Base-by-base conservation (phyloP, 352 stramenopile genomes). In the Phytophthora sojae region DNA sequence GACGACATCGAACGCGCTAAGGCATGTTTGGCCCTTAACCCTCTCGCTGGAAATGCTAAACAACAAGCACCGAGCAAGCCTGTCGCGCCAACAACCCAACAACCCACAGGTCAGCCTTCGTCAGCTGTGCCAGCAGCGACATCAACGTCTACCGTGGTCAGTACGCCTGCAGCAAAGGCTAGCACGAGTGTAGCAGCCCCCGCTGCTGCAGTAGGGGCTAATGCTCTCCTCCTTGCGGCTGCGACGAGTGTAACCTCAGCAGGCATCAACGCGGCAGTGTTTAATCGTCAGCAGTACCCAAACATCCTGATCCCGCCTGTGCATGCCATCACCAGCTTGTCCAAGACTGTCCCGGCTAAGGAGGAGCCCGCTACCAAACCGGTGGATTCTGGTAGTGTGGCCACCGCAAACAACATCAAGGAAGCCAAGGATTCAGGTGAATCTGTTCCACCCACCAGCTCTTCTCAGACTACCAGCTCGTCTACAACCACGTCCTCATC, bases 1-100 rank as follows among this genome's bases (percentile, higher is more conserved):
- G 88, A 94, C n/a, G 86, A 92, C 37, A 89, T 93, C 23, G 85
- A 94, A 54, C 75, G 78, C 23, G 77, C 80, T 12, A 95, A 90
- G 53, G 74, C 75, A 14, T 86, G 73, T n/a, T 81, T 91, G 37
- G 69, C 79, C 9, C 69, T 84, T 12, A 77, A 61, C 19, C 60
- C 79, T 42, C 61, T 66, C 23, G 56, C 61, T 30, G 59, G 55
- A 44, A 78, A 61, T 60, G 52, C 55, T 19, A 42, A 71, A 21
- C 65, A 73, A 12, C 61, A 67, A 59, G 14, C 25, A 21, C 53
- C 64, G n/a, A 57, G 49, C 25, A 55, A 19, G 14, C 49, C 49
- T 55, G 49, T 55, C 5, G 7, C 23, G 17, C 49, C 64, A 51
- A n/a, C 58, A 39, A 2, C 52, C 0, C 42, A 67, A 56, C 30